Percentiles rank a stretch among this genome's conserved stretches.
phyloP scores from a whole-genome alignment of 176 grass and related monocot genomes.

The Typha latifolia region DNA sequence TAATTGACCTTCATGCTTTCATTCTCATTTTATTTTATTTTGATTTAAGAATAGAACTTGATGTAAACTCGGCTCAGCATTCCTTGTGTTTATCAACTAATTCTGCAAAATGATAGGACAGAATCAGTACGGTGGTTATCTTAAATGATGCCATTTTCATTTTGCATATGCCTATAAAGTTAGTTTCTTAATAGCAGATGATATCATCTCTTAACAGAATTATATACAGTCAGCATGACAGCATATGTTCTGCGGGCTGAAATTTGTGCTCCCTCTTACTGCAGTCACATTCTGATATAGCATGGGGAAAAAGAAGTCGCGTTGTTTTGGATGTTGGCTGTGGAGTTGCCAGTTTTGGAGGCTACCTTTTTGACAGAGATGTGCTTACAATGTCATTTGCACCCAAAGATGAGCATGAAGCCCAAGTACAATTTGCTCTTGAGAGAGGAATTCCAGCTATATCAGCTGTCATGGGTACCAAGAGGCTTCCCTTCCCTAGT shows the following conservation, averaged over 20 bases:
- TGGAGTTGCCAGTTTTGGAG: conserved; percentile 83
- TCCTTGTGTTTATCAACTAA: neutral
- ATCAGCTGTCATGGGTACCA: conserved; percentile 88
- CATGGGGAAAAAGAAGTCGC: conserved; percentile 54
- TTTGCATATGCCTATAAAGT: neutral
- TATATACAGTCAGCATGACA: neutral
- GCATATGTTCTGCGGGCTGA: conserved; percentile 3
- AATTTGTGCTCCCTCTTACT: conserved; percentile 2
- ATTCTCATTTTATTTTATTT: neutral
- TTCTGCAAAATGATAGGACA: neutral
- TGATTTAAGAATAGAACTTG: neutral
- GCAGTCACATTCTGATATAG: conserved; percentile 60
- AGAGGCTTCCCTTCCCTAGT: conserved; percentile 75
- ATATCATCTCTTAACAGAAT: no score
- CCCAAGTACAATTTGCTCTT: conserved; percentile 86
- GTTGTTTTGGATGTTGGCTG: conserved; percentile 80
- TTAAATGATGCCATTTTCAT: neutral
- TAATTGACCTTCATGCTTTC: neutral
- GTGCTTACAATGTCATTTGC: conserved; percentile 82
- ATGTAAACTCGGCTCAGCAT: neutral
- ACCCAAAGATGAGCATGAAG: conserved; percentile 88
- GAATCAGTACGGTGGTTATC: neutral
- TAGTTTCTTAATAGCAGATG: no score
- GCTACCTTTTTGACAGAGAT: conserved; percentile 65
- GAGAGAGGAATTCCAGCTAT: conserved; percentile 93